Conservation (phyloP, 2,329 filamentous ascomycete genomes). For the Harringtonia lauricola region DNA sequence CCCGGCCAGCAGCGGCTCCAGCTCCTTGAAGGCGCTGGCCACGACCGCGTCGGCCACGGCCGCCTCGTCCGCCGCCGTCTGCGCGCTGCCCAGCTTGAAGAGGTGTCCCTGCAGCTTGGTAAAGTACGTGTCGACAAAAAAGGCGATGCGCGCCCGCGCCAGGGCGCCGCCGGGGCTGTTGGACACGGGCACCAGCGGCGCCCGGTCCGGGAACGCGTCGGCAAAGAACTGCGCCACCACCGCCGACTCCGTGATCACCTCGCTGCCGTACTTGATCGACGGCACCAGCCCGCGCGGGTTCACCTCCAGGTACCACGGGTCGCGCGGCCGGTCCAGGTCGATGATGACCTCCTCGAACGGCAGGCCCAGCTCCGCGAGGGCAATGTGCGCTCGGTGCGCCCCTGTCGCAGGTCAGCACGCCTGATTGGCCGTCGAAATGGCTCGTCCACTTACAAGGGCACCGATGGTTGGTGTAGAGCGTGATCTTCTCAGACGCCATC, state of each 20-base stretch:
- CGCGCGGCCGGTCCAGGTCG: conserved; percentile 57
- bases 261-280: conserved; percentile 50
- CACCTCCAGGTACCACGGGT: conserved; percentile 62
- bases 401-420: conserved; percentile 19
- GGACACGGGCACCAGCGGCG: conserved; percentile 42
- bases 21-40: conserved; percentile 50
- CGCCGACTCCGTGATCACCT: conserved; percentile 62
- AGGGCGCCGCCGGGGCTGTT: conserved; percentile 43
- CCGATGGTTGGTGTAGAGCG: conserved; percentile 14
- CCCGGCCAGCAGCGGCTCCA: conserved; percentile 59
- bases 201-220: conserved; percentile 51
- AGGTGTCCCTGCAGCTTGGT: conserved; percentile 30
- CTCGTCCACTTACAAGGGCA: conserved; percentile 13
- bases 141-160: conserved; percentile 52
- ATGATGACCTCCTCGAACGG: conserved; percentile 62
- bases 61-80: conserved; percentile 37
- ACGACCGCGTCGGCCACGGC: conserved; percentile 39
- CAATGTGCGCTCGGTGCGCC: conserved; percentile 68
- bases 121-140: conserved; percentile 40
- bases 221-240: conserved; percentile 63
- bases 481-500: no score
- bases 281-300: conserved; percentile 75
- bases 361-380: conserved; percentile 53
- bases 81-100: conserved; percentile 32
- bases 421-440: no score